Conservation (phyloP, 2,329 filamentous ascomycete genomes). For the Penicillium digitatum region DNA sequence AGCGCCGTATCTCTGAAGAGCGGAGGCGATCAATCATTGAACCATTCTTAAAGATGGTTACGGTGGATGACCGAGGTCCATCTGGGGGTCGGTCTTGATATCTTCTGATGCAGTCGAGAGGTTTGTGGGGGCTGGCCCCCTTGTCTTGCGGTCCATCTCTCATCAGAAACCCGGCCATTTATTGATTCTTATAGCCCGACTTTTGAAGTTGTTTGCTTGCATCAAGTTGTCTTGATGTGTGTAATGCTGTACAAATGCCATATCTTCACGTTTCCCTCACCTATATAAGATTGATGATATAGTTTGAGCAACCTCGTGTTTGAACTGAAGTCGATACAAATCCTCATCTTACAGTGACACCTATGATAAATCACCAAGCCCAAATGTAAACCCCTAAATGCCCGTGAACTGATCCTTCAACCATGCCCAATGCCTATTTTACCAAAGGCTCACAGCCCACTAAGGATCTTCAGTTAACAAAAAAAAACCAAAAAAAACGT, state of each 20-base stretch:
- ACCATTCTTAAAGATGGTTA: constrained; percentile 57
- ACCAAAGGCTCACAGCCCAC: background rate
- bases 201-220: background rate
- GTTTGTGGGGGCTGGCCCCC: background rate
- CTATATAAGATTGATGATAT: background rate
- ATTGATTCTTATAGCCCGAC: background rate
- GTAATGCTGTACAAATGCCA: constrained; percentile 1
- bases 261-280: background rate
- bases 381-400: background rate
- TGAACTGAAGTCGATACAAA: background rate
- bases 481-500: background rate
- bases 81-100: constrained; percentile 27
- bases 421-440: background rate
- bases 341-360: background rate
- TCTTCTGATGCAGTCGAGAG: background rate
- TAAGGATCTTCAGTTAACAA: background rate
- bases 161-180: background rate
- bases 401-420: background rate
- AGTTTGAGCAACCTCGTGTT: background rate
- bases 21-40: constrained; percentile 65
- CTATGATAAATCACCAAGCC: background rate
- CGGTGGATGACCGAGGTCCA: constrained; percentile 34
- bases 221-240: background rate
- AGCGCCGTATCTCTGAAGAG: constrained; percentile 58
- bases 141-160: background rate